A percentile compares a stretch with the other conserved stretches of the same genome.
Conservation (phyloP, 2,329 filamentous ascomycete genomes). For the Phialemonium atrogriseum region DNA sequence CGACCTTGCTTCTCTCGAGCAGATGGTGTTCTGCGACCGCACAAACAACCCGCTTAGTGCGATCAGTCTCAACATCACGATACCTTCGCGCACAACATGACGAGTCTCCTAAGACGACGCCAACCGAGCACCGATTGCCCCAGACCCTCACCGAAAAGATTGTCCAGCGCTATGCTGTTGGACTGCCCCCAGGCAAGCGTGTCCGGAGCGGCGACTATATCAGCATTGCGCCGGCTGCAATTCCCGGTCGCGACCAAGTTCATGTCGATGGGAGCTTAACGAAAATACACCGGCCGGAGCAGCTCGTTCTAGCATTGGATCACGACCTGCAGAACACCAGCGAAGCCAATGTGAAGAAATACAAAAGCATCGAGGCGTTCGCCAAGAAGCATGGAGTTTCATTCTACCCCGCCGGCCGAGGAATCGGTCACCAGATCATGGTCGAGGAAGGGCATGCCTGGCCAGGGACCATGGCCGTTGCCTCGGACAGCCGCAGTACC, state of each 20-base stretch:
- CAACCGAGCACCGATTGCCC: no score
- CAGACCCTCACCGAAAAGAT: conserved; percentile 93
- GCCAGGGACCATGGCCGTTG: conserved; percentile 78
- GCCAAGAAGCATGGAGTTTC: conserved; percentile 67
- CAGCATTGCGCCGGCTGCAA: conserved; percentile 61
- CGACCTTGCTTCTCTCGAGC: no score
- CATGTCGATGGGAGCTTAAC: conserved; percentile 73
- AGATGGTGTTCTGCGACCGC: no score
- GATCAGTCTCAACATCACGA: no score
- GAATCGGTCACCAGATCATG: conserved; percentile 90
- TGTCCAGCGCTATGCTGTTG: conserved; percentile 73
- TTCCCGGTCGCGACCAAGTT: conserved; percentile 55
- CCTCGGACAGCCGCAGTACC: conserved; percentile 69
- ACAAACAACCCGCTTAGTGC: no score
- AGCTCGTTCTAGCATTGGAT: conserved; percentile 78
- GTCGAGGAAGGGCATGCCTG: conserved; percentile 76
- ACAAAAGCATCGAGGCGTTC: conserved; percentile 72
- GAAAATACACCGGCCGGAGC: conserved; percentile 59
- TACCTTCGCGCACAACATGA: no score
- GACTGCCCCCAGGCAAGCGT: conserved; percentile 63
- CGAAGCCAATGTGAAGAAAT: conserved; percentile 74
- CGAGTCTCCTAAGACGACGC: no score
- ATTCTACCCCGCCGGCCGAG: conserved; percentile 68
- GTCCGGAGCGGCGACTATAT: conserved; percentile 81
- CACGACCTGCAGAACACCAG: conserved; percentile 84